phyloP scores from a whole-genome alignment of 2,329 filamentous ascomycete genomes.

The Aspergillus transmontanensis region DNA sequence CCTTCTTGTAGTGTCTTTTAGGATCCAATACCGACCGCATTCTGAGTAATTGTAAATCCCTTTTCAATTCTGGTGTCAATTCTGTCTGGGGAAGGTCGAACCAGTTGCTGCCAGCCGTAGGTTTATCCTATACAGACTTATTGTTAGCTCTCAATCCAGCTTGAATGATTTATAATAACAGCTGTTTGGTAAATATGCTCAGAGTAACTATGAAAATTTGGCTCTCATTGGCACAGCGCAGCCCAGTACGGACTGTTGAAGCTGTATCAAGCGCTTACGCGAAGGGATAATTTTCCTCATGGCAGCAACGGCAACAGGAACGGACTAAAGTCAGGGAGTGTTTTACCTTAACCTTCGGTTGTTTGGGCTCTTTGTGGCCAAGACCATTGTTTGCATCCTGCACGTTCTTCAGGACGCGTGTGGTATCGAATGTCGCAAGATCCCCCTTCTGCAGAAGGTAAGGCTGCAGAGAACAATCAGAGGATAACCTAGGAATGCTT shows the following conservation, averaged over 20 bases:
- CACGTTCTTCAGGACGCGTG: slow-evolving; percentile 47
- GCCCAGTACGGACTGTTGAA: slow-evolving; percentile 75
- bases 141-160: slow-evolving; percentile 13
- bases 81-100: slow-evolving; percentile 84
- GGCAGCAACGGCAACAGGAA: slow-evolving; percentile 32
- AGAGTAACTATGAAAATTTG: slow-evolving; percentile 73
- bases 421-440: slow-evolving; percentile 56
- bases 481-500: slow-evolving; percentile 55
- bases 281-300: slow-evolving; percentile 81
- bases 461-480: slow-evolving; percentile 51
- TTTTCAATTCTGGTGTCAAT: slow-evolving; percentile 80
- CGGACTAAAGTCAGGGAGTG: not conserved
- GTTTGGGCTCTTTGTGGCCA: not conserved
- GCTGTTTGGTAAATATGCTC: slow-evolving; percentile 47
- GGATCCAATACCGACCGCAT: slow-evolving; percentile 89
- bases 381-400: slow-evolving; percentile 21
- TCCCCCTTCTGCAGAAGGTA: slow-evolving; percentile 58
- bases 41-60: slow-evolving; percentile 84
- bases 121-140: slow-evolving; percentile 49
- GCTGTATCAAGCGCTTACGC: slow-evolving; percentile 69
- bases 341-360: slow-evolving; percentile 49
- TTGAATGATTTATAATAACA: not conserved
- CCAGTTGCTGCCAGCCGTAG: slow-evolving; percentile 79
- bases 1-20: slow-evolving; percentile 90
- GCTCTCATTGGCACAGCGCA: slow-evolving; percentile 71